phyloP scores from a whole-genome alignment of 2,329 filamentous ascomycete genomes.

The Diaporthe nobilis region DNA sequence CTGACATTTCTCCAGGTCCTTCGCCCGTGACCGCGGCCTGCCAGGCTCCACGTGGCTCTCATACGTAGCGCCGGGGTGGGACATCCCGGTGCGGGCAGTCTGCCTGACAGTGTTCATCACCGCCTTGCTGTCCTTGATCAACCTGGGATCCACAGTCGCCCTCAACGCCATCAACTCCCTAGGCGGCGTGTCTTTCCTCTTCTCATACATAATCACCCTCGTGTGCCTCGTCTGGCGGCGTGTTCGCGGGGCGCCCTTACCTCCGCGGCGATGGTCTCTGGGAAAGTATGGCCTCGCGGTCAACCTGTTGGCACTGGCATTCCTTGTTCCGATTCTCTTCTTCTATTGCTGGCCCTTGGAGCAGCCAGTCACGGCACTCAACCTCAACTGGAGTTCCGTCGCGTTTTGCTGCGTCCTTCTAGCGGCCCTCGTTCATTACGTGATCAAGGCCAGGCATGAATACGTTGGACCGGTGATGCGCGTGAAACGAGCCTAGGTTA shows the following conservation, averaged over 20 bases:
- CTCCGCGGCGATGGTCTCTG: conserved; percentile 6
- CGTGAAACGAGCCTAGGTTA: background rate
- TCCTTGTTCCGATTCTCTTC: background rate
- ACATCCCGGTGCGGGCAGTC: conserved; percentile 3
- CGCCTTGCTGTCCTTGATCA: background rate
- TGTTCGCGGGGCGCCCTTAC: background rate
- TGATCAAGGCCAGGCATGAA: conserved; percentile 1
- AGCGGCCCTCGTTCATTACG: background rate
- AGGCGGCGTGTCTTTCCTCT: background rate
- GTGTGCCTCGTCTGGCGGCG: conserved; percentile 12
- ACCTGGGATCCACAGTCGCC: background rate
- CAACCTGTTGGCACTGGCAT: background rate
- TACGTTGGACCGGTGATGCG: conserved; percentile 21
- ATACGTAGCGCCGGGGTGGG: background rate
- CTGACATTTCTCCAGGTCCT: background rate
- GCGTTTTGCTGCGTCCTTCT: background rate
- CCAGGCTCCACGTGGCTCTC: conserved; percentile 22
- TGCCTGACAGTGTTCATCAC: conserved; percentile 13
- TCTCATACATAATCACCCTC: conserved; percentile 19
- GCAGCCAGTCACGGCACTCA: conserved; percentile 4
- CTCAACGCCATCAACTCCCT: conserved; percentile 22
- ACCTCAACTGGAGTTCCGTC: conserved; percentile 27
- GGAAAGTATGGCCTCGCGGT: background rate
- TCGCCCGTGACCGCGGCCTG: conserved; percentile 6
- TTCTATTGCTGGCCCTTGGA: conserved; percentile 22